Base-by-base conservation (phyloP, 495 filamentous ascomycete genomes). In the Penicillium manginii region DNA sequence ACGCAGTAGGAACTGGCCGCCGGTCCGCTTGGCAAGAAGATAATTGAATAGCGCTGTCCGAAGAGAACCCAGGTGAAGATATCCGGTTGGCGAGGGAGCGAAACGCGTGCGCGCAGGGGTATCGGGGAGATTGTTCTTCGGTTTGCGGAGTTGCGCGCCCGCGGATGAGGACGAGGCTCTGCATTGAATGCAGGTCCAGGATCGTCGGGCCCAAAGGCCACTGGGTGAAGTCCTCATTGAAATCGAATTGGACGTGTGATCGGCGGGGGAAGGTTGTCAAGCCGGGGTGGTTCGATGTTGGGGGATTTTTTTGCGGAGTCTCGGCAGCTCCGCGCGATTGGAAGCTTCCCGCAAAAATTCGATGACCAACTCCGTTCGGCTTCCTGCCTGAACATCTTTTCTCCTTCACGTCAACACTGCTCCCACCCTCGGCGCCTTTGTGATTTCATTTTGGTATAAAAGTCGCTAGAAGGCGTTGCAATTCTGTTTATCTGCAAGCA, bases 41-140 rank as follows among this genome's bases (percentile, higher is more conserved):
- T 92, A 98, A 68, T 94, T 98, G 80, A 88, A 98, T 18, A 98
- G 71, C 0, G 96, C 96, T 2, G 94, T 98, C 58, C 94, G 81
- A 50, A 98, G 72, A 10, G 91, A 94, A 32, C 94, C 94, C 33
- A 98, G 82, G 74, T 98, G 94, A 17, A 98, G 80, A 71, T 91
- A 91, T 17, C 94, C 94, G 8, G 94, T 98, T 2, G 94, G 94
- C 3, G 93, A 97, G 15, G 94, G 94, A 2, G 94, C 94, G 75
- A 98, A 98, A 46, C 94, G 88, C 22, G 94, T 97, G 56, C 94
- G 83, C 26, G 90, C 92, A 45, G 94, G 92, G 0, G 63, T 68
- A 8, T 80, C 71, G 48, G 89, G 88, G 50, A 77, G 61, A 50
- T 74, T 73, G 51, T 58, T 74, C 59, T 73, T 75, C 48, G 62